Percentiles rank a stretch among this genome's conserved stretches.
phyloP scores from a whole-genome alignment of 2,329 filamentous ascomycete genomes.

The Byssoonygena ceratinophila region DNA sequence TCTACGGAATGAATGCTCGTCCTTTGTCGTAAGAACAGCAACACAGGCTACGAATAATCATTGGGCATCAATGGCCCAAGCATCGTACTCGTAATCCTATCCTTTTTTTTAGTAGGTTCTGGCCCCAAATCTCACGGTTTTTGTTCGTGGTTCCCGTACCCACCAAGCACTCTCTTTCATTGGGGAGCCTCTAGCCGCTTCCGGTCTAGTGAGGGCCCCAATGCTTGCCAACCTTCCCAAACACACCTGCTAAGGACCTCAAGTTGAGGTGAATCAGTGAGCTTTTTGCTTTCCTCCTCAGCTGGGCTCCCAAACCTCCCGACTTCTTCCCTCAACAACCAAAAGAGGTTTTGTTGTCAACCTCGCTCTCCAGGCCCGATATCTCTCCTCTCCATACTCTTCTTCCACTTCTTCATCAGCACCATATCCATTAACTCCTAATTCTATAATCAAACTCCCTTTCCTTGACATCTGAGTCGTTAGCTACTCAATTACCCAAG shows the following conservation, averaged over 20 bases:
- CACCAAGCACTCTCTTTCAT: slow-evolving; percentile 13
- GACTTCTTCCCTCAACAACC: not conserved
- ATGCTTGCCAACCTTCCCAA: not conserved
- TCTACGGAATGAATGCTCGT: not conserved
- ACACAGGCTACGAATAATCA: no score
- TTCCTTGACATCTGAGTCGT: no score
- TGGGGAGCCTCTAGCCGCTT: slow-evolving; percentile 17
- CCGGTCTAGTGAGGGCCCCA: slow-evolving; percentile 6
- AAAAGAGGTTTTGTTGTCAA: not conserved
- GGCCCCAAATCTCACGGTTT: no score
- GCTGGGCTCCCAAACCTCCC: slow-evolving; percentile 15
- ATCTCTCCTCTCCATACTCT: slow-evolving; percentile 9
- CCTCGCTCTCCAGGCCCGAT: not conserved
- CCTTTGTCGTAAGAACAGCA: no score
- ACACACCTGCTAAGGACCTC: not conserved
- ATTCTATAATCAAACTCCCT: slow-evolving; percentile 19
- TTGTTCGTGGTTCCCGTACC: not conserved
- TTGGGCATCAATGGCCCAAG: not conserved
- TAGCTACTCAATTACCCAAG: no score
- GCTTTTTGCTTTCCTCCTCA: slow-evolving; percentile 16
- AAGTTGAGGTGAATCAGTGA: not conserved
- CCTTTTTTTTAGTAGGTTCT: not conserved
- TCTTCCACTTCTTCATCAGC: slow-evolving; percentile 10
- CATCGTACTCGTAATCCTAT: slow-evolving; percentile 4
- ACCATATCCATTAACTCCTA: not conserved